Evolutionary conservation across 768 basidiomycete species (phyloP), one percentile per base, ranked within the genome.

Genomic region (Hemileccinum rubropunctum): DNA sequence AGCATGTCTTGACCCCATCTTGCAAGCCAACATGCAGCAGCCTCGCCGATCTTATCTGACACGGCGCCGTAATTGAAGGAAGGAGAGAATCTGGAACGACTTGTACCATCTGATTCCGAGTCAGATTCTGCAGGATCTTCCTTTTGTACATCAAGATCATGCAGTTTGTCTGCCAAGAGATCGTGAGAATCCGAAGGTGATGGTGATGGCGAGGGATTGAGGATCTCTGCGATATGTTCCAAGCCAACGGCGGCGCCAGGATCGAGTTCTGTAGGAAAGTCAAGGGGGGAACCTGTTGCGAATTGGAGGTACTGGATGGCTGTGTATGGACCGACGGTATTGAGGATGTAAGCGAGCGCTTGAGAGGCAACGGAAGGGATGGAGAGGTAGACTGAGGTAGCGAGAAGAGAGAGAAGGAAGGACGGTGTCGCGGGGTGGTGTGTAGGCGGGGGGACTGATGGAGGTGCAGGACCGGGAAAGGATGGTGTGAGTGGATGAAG

Each of bases 41-140:
- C 86, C 68, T 95, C 92, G 12, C 94, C 94, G 48, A 97, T 90
- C 71, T 91, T 95, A 68, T 92, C 83, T 0, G 88, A 88, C 10
- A 93, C 76, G n/a, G 81, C 76, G n/a, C 93, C 94, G 60, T 97
- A 95, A 61, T 83, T 78, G 58, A 83, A 88, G 32, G 71, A 71
- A 2, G 77, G 75, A 13, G 60, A 56, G 18, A 51, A 60, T 6
- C 49, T 47, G 2, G 50, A 53, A 6, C 40, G 49, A 8, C 54
- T 56, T 26, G 61, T 48, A 13, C 53, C 48, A n/a, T 65, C 62
- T n/a, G 68, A 57, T 37, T 59, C 63, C 4, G 61, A 59, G 23
- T 66, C 63, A 8, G 67, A 69, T 28, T 71, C 70, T 7, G 68
- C 60, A 10, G 69, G 69, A 42, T 65, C 71, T 48, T 73, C 72